Evolutionary conservation across 352 stramenopile species (phyloP).

Genomic region (Phytophthora pini): DNA sequence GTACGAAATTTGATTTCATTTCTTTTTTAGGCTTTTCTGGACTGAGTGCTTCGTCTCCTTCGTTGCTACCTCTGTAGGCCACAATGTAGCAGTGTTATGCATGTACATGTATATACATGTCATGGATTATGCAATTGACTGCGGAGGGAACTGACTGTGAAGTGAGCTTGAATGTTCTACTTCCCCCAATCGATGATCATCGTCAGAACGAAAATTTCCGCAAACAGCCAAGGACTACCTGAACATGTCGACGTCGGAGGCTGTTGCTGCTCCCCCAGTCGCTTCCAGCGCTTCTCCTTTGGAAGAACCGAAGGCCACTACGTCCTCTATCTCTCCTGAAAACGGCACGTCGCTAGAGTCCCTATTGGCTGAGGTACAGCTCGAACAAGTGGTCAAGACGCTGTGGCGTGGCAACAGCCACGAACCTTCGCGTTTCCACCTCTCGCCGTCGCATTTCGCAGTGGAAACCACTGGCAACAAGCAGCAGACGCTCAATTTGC

Average conservation of each 20-base stretch:
- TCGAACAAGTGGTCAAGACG: conserved; percentile 41
- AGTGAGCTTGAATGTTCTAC: too few species aligned
- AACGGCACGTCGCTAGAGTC: conserved; percentile 9
- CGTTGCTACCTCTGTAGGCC: too few species aligned
- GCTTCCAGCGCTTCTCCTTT: conserved; percentile 4
- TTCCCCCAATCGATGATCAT: too few species aligned
- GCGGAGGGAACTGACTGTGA: too few species aligned
- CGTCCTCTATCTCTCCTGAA: conserved; percentile 7
- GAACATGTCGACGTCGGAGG: conserved; percentile 8
- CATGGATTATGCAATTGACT: too few species aligned
- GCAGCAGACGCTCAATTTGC: conserved; percentile 29
- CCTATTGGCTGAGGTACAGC: conserved; percentile 33
- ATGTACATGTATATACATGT: too few species aligned
- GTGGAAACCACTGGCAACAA: conserved; percentile 14
- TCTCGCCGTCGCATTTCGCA: conserved; percentile 31
- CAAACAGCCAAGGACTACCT: neutral
- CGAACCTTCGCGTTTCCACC: conserved; percentile 27
- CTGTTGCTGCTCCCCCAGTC: neutral
- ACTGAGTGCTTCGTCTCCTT: too few species aligned
- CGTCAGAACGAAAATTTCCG: conserved; percentile 19
- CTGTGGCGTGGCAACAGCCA: conserved; percentile 34
- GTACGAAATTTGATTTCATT: too few species aligned
- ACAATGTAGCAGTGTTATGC: too few species aligned
- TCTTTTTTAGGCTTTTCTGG: too few species aligned
- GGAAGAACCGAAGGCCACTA: neutral